Percentiles rank a stretch among this genome's conserved stretches.
phyloP scores from a whole-genome alignment of 768 basidiomycete genomes.

The Tephrocybe sp. region DNA sequence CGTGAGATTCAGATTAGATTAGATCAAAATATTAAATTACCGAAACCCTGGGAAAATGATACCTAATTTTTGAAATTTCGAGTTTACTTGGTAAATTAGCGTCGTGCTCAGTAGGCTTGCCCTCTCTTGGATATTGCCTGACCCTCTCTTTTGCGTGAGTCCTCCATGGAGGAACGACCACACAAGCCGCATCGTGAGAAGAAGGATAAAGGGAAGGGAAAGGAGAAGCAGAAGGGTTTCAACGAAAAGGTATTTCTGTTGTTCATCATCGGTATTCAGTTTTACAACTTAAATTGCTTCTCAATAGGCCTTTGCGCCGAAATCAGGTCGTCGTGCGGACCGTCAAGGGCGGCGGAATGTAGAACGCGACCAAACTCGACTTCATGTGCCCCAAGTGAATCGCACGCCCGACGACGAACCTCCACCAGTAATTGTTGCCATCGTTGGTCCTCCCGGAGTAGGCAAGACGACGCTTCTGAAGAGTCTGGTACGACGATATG shows the following conservation, averaged over 20 bases:
- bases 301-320: slow-evolving; percentile 84
- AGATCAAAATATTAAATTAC: slow-evolving; percentile 1
- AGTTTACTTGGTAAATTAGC: neutral
- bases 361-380: slow-evolving; percentile 89
- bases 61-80: slow-evolving; percentile 5
- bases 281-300: slow-evolving; percentile 1
- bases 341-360: slow-evolving; percentile 86
- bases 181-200: slow-evolving; percentile 89
- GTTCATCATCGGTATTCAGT: neutral
- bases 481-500: slow-evolving; percentile 86
- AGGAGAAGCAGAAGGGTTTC: slow-evolving; percentile 73
- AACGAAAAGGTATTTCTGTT: slow-evolving; percentile 78
- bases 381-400: slow-evolving; percentile 95
- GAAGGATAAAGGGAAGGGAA: slow-evolving; percentile 68
- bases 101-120: neutral
- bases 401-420: slow-evolving; percentile 90
- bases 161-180: slow-evolving; percentile 68
- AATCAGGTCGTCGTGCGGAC: slow-evolving; percentile 88
- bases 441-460: slow-evolving; percentile 96
- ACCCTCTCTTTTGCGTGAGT: too few species aligned
- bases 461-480: slow-evolving; percentile 95
- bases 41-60: slow-evolving; percentile 7
- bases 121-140: neutral
- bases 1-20: too few species aligned
- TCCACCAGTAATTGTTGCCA: slow-evolving; percentile 91